These are phyloP conservation scores for Suillus bovinus DNA, from an alignment of 768 basidiomycete species.

Conservation along the genomic window DNA sequence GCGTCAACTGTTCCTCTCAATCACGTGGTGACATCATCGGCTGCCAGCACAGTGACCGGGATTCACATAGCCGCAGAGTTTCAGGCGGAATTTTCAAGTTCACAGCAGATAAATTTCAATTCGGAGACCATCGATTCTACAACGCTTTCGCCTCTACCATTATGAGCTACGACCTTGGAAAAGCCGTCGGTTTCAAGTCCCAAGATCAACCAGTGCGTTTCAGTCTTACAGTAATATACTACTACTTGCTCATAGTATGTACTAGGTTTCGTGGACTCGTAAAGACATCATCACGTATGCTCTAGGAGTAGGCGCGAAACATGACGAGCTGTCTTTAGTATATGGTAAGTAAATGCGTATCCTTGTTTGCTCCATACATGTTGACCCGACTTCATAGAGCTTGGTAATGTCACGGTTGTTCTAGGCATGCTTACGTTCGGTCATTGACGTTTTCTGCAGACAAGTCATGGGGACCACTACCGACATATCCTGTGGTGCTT, in stretches of 20 bases:
- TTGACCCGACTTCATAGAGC: slow-evolving; percentile 39
- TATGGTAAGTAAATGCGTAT: slow-evolving; percentile 53
- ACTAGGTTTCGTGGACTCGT: slow-evolving; percentile 80
- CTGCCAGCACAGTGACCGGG: background rate
- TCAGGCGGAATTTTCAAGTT: background rate
- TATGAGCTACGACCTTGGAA: slow-evolving; percentile 61
- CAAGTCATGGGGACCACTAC: slow-evolving; percentile 71
- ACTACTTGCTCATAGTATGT: background rate
- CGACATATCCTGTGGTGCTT: slow-evolving; percentile 85
- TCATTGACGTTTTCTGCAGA: slow-evolving; percentile 37
- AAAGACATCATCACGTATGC: slow-evolving; percentile 82
- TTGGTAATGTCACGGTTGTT: slow-evolving; percentile 37
- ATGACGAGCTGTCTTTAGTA: slow-evolving; percentile 64
- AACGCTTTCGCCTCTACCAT: background rate
- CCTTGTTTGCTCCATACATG: background rate
- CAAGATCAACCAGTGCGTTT: slow-evolving; percentile 54
- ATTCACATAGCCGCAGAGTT: slow-evolving; percentile 1
- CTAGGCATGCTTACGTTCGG: background rate
- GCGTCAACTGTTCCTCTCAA: background rate
- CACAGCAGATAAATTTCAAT: background rate
- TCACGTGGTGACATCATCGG: background rate
- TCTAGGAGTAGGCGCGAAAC: slow-evolving; percentile 79
- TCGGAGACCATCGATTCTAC: background rate
- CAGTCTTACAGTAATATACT: background rate
- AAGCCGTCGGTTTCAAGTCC: slow-evolving; percentile 62